A percentile compares a stretch with the other conserved stretches of the same genome.
Conservation (phyloP, 345 rosid genomes). For the Citrus unshiu region DNA sequence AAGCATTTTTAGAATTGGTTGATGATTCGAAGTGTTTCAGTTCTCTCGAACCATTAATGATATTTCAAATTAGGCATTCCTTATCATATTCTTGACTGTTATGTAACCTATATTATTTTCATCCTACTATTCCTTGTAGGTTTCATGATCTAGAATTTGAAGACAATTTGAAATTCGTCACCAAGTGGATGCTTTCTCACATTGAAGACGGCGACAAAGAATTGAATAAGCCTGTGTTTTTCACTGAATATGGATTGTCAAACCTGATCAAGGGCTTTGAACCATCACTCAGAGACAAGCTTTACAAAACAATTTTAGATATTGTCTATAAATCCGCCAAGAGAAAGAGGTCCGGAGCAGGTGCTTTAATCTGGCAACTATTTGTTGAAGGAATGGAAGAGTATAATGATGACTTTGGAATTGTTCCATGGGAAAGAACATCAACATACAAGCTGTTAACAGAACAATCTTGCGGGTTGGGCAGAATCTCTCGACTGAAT, state of each 20-base stretch:
- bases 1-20: background rate
- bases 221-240: slow-evolving; percentile 75
- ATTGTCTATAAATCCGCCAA: slow-evolving; percentile 63
- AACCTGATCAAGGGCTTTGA: slow-evolving; percentile 67
- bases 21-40: background rate
- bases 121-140: slow-evolving; percentile 39
- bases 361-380: slow-evolving; percentile 81
- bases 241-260: slow-evolving; percentile 83
- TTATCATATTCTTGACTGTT: background rate
- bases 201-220: slow-evolving; percentile 81
- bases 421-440: slow-evolving; percentile 73
- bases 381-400: slow-evolving; percentile 81
- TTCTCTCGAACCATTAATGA: background rate
- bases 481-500: slow-evolving; percentile 34
- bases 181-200: slow-evolving; percentile 88
- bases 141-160: slow-evolving; percentile 57
- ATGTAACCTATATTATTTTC: background rate
- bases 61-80: background rate
- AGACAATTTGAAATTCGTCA: slow-evolving; percentile 55
- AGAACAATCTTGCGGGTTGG: slow-evolving; percentile 71
- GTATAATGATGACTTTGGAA: slow-evolving; percentile 76
- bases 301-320: slow-evolving; percentile 55
- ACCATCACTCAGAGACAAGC: slow-evolving; percentile 52
- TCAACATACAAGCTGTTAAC: slow-evolving; percentile 51
- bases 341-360: slow-evolving; percentile 74